Percentiles rank a stretch among this genome's conserved stretches.
phyloP scores from a whole-genome alignment of 2,329 filamentous ascomycete genomes.

The Helicocarpus griseus region DNA sequence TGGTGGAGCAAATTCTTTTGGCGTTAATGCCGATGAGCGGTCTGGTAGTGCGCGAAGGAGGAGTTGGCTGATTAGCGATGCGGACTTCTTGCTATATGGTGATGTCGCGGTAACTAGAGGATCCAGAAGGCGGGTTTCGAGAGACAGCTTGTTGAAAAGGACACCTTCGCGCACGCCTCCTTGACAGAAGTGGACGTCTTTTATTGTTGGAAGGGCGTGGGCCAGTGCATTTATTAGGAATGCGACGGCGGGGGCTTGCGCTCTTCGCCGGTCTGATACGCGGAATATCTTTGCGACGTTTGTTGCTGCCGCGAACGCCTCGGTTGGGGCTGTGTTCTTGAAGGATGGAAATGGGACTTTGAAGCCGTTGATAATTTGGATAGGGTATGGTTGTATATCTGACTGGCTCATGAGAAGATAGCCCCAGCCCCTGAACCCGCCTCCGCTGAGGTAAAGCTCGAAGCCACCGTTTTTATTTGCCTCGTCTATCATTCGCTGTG shows the following conservation, averaged over 20 bases:
- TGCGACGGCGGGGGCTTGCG: constrained; percentile 75
- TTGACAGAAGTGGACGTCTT: constrained; percentile 70
- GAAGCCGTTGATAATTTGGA: constrained; percentile 74
- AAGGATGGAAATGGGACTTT: constrained; percentile 50
- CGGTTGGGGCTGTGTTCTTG: constrained; percentile 40
- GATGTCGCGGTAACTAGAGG: constrained; percentile 56
- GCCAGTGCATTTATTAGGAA: constrained; percentile 69
- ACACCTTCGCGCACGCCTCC: constrained; percentile 81
- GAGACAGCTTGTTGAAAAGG: constrained; percentile 60
- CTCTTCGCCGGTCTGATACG: constrained; percentile 67
- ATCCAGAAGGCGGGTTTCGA: constrained; percentile 50
- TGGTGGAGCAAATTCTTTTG: constrained; percentile 23
- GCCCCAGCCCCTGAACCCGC: constrained; percentile 83
- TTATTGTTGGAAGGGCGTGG: constrained; percentile 58
- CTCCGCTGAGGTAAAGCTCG: constrained; percentile 76
- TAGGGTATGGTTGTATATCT: constrained; percentile 65
- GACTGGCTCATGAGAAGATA: constrained; percentile 79
- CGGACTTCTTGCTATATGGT: constrained; percentile 42
- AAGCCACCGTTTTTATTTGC: constrained; percentile 43
- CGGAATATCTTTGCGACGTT: constrained; percentile 47
- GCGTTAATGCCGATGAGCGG: constrained; percentile 11
- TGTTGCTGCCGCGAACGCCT: constrained; percentile 29
- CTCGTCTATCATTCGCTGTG: constrained; percentile 40
- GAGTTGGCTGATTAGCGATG: constrained; percentile 37
- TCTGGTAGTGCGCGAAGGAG: constrained; percentile 41